A percentile compares a stretch with the other conserved stretches of the same genome.
Evolutionary conservation across 306 rosid genomes (phyloP).

Genomic region (Cicer bijugum): DNA sequence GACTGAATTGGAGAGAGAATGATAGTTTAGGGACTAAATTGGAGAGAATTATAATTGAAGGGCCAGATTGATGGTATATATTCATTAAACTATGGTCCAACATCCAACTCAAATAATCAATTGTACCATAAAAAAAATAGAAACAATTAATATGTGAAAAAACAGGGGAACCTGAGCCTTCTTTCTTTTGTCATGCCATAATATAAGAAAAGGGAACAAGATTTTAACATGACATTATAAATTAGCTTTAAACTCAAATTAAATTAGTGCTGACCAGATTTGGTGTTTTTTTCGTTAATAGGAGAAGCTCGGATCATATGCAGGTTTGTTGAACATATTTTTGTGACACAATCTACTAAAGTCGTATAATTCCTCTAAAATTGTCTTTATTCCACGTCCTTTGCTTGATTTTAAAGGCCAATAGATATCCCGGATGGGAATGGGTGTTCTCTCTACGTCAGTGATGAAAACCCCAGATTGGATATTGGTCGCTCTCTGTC

Average conservation of each 20-base stretch:
- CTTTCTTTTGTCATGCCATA: too few relatives aligned
- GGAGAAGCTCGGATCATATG: slow-evolving; percentile 66
- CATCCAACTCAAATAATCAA: too few relatives aligned
- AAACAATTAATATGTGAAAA: too few relatives aligned
- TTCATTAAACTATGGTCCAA: too few relatives aligned
- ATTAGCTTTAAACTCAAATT: neutral
- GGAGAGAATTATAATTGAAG: too few relatives aligned
- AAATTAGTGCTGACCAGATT: slow-evolving; percentile 19
- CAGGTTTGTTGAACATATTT: slow-evolving; percentile 49
- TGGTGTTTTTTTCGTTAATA: slow-evolving; percentile 42
- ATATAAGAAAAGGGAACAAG: neutral
- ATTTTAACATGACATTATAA: neutral
- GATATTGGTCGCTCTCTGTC: slow-evolving; percentile 55
- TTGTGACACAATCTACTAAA: neutral
- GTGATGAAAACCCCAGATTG: slow-evolving; percentile 44
- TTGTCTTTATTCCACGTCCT: neutral
- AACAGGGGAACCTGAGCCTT: too few relatives aligned
- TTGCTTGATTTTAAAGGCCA: slow-evolving; percentile 52
- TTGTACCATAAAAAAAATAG: too few relatives aligned
- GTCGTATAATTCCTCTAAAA: neutral
- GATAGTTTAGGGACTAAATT: too few relatives aligned
- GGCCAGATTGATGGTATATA: too few relatives aligned
- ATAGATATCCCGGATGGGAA: slow-evolving; percentile 47
- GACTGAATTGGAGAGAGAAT: too few relatives aligned
- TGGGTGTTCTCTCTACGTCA: slow-evolving; percentile 52